These are phyloP conservation scores for Cystobasidiaceae sp. DNA, from an alignment of 1,284 basidiomycete species.

Conservation along the genomic window DNA sequence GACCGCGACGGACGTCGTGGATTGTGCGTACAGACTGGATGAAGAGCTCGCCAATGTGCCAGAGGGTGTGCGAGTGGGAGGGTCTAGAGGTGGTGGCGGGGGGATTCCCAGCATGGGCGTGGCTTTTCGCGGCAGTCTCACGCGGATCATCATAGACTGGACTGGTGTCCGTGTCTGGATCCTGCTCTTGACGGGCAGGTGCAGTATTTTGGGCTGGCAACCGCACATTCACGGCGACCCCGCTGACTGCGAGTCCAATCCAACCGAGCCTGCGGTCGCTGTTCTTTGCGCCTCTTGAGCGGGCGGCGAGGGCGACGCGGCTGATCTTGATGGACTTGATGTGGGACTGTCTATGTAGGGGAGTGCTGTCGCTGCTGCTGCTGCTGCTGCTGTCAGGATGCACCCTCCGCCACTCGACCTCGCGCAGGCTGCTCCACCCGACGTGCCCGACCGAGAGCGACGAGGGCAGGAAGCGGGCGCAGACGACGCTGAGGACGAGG, in stretches of 20 bases:
- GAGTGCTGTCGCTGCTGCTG: too few species aligned
- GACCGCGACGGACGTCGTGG: conserved; percentile 4
- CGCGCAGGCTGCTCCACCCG: conserved; percentile 15
- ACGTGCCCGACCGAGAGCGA: conserved; percentile 5
- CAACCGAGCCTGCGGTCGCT: not conserved
- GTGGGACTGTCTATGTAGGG: too few species aligned
- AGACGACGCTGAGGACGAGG: conserved; percentile 12
- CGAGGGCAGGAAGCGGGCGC: conserved; percentile 3
- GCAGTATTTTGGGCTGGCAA: not conserved
- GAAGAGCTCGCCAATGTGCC: not conserved
- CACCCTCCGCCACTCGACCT: conserved; percentile 15
- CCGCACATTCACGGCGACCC: not conserved
- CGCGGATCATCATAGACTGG: too few species aligned
- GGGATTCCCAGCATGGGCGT: too few species aligned
- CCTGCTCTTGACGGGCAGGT: too few species aligned
- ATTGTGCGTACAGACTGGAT: not conserved
- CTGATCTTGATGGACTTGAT: conserved; percentile 10
- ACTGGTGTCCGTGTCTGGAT: too few species aligned
- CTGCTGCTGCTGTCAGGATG: too few species aligned
- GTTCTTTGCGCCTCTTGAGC: conserved; percentile 17
- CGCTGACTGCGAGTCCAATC: conserved; percentile 8
- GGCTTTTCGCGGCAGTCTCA: too few species aligned
- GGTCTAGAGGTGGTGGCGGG: too few species aligned
- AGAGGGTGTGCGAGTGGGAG: not conserved
- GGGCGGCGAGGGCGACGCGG: conserved; percentile 9